A percentile compares a stretch with the other conserved stretches of the same genome.
Conservation (phyloP, 305 asterid genomes). For the Andrographis paniculata region DNA sequence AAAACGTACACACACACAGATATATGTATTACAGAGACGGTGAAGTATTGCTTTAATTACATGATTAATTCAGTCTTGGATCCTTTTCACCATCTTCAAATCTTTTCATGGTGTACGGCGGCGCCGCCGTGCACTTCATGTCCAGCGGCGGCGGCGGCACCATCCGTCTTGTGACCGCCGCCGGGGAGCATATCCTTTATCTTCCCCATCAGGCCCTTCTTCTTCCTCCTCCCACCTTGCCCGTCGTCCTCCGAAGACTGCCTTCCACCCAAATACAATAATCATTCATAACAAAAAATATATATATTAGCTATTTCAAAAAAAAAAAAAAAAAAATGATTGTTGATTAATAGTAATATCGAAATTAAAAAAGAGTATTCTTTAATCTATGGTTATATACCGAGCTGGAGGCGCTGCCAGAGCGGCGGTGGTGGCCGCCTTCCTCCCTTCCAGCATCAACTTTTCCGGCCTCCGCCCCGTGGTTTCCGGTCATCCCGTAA, state of each 20-base stretch:
- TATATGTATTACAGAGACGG: neutral
- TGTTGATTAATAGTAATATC: no score
- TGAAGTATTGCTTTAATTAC: no score
- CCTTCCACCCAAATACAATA: no score
- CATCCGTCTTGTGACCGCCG: conserved; percentile 20
- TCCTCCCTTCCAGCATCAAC: neutral
- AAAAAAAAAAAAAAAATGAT: no score
- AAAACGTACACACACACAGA: conserved; percentile 6
- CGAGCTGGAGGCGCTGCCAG: conserved; percentile 77
- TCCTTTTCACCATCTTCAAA: neutral
- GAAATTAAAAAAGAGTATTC: no score
- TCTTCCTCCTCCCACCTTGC: conserved; percentile 37
- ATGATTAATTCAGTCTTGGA: no score
- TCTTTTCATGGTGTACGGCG: neutral
- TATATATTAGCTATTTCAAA: no score
- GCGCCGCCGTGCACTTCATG: conserved; percentile 1
- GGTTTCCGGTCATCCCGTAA: conserved; percentile 10
- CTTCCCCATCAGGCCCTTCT: conserved; percentile 37
- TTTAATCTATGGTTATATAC: conserved; percentile 20
- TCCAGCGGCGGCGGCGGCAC: conserved; percentile 13
- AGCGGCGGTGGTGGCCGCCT: conserved; percentile 39
- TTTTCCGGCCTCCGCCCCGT: conserved; percentile 13
- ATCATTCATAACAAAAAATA: no score
- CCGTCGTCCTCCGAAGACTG: conserved; percentile 53
- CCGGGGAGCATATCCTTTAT: conserved; percentile 44